These are phyloP conservation scores for Comarum palustre DNA, from an alignment of 306 rosid species.

Conservation along the genomic window DNA sequence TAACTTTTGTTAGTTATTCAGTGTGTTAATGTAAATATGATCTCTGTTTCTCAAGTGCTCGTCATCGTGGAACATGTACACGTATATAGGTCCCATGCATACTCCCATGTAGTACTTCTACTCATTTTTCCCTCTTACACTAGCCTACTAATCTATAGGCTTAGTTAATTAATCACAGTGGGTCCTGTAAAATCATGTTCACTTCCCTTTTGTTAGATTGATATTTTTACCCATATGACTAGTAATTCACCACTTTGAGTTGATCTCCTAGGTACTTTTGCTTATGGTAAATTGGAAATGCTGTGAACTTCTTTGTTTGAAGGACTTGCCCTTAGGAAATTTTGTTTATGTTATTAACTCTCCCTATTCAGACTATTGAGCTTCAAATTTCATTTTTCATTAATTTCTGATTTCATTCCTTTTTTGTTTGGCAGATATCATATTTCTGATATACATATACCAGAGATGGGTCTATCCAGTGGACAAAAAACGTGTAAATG, in stretches of 20 bases:
- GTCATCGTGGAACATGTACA: too few species aligned
- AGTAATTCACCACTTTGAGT: not conserved
- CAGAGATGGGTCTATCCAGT: conserved; percentile 95
- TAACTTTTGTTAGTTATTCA: not conserved
- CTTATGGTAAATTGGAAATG: not conserved
- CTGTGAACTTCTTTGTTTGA: not conserved
- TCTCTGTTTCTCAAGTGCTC: too few species aligned
- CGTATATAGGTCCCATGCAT: too few species aligned
- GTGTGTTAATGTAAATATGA: too few species aligned
- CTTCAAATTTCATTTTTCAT: not conserved
- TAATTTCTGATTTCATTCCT: conserved; percentile 19
- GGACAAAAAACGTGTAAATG: conserved; percentile 87
- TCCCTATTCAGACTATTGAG: not conserved
- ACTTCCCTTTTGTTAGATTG: too few species aligned
- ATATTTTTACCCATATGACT: not conserved
- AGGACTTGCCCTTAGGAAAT: too few species aligned
- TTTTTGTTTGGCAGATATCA: conserved; percentile 65
- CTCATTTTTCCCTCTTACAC: too few species aligned
- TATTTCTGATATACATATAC: conserved; percentile 73
- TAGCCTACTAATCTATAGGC: too few species aligned
- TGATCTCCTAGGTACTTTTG: not conserved
- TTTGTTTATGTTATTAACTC: not conserved
- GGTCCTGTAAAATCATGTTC: not conserved
- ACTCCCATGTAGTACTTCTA: too few species aligned
- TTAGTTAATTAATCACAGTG: not conserved